phyloP scores from a whole-genome alignment of 2,329 filamentous ascomycete genomes.

The Stemphylium lycopersici region DNA sequence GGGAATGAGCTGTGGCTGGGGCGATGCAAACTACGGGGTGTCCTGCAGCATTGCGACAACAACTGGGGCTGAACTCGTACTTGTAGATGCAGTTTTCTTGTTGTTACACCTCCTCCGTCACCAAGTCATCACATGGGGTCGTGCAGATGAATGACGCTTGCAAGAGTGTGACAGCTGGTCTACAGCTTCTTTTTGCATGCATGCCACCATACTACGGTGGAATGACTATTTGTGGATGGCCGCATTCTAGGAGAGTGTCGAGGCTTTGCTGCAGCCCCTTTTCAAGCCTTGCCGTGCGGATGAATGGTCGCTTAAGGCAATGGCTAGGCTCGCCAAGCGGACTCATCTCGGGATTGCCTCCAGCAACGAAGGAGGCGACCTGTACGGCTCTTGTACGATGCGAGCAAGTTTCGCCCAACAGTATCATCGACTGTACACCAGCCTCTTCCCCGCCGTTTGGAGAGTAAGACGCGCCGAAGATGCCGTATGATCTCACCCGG shows the following conservation, averaged over 20 bases:
- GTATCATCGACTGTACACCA: constrained; percentile 11
- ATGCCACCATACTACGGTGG: not conserved
- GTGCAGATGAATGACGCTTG: not conserved
- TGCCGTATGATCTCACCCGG: constrained; percentile 22
- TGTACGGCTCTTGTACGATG: constrained; percentile 1
- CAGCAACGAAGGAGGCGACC: constrained; percentile 1
- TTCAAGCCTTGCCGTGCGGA: constrained; percentile 25
- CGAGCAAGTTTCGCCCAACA: constrained; percentile 1
- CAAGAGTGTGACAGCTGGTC: constrained; percentile 1
- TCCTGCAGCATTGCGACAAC: constrained; percentile 21
- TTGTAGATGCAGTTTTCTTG: constrained; percentile 26
- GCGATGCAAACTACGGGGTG: constrained; percentile 23
- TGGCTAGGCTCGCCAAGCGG: constrained; percentile 34
- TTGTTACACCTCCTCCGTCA: constrained; percentile 12
- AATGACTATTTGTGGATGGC: not conserved
- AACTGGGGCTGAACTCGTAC: constrained; percentile 17
- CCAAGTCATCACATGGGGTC: constrained; percentile 1
- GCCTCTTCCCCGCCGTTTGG: not conserved
- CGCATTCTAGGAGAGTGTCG: constrained; percentile 3
- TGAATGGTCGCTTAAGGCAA: constrained; percentile 28
- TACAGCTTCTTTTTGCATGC: constrained; percentile 10
- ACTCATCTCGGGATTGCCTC: constrained; percentile 25
- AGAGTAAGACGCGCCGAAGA: constrained; percentile 18
- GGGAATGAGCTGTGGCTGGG: constrained; percentile 22
- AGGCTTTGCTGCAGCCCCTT: constrained; percentile 30